Base-by-base conservation (phyloP, 495 filamentous ascomycete genomes). In the Haplographium delicatum region DNA sequence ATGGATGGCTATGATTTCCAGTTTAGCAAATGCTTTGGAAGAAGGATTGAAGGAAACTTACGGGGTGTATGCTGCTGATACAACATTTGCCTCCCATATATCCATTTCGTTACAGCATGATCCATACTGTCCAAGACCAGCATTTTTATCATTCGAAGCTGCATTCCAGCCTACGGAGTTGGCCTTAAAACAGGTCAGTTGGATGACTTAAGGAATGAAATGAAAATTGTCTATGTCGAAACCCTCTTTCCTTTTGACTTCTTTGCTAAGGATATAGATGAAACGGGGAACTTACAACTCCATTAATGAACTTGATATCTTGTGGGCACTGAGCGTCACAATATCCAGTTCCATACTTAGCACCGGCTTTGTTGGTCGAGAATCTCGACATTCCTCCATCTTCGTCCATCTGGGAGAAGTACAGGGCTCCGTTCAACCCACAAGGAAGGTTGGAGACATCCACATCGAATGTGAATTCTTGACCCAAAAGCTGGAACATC, bases 281-380 rank as follows among this genome's bases (percentile, higher is more conserved):
- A 28, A 23, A 47, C 1, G 24, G 11, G 11, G 28, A 30, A 49
- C 62, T 41, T 45, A 76, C 71, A 63, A 75, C 61, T 22, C 82
- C 84, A 52, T 84, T 75, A 62, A 87, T 84, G 67, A 87, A 89
- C 56, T 80, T 81, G 46, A 83, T 60, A 51, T 83, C 80, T 7
- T 69, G 69, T 0, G 79, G 79, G 58, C 85, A 89, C 65, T 89
- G 84, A 13, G 83, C 76, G 64, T 89, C 85, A 56, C 85, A 89
- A 63, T 89, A 89, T 0, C 85, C 85, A 0, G 83, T 84, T 16
- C 84, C 84, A 47, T 84, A 87, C 44, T 72, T 72, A 35, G 85
- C 84, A 40, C 84, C 85, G 3, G 83, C 85, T 39, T 78, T 74
- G 71, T 89, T 89, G 46, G 66, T 67, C 0, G 73, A 55, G 58